Conservation (phyloP, 495 filamentous ascomycete species). For the Trichoderma gamsii region DNA sequence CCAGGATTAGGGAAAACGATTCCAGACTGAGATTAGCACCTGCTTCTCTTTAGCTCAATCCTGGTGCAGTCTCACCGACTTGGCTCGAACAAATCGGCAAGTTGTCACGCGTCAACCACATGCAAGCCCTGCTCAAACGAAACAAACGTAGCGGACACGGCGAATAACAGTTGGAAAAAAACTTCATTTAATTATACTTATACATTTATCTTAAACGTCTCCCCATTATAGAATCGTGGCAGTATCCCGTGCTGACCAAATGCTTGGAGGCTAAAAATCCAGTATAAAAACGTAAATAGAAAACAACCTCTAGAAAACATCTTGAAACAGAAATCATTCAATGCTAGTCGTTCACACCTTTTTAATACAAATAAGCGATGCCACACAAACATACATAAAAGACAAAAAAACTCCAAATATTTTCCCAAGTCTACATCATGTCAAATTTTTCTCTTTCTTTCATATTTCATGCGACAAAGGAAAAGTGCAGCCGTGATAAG, state of each 20-base stretch:
- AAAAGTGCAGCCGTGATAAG: background rate
- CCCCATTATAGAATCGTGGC: background rate
- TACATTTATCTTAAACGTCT: background rate
- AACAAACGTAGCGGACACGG: no score
- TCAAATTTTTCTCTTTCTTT: background rate
- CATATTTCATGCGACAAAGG: background rate
- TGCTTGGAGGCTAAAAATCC: background rate
- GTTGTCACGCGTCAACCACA: background rate
- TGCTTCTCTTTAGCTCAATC: background rate
- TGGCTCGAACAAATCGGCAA: background rate
- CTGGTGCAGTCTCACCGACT: background rate
- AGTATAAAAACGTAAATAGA: background rate
- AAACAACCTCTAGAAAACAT: background rate
- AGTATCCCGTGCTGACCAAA: background rate
- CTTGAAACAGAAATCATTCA: background rate
- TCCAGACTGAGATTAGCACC: background rate
- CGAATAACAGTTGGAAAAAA: background rate
- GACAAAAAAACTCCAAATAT: background rate
- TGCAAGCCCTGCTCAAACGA: background rate
- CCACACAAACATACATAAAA: background rate
- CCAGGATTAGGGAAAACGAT: background rate
- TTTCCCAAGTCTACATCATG: conserved; percentile 7
- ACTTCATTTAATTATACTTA: background rate
- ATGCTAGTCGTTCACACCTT: background rate
- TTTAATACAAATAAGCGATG: background rate